Evolutionary conservation across 495 filamentous ascomycete genomes (phyloP).

Genomic region (Penicillium angulare): DNA sequence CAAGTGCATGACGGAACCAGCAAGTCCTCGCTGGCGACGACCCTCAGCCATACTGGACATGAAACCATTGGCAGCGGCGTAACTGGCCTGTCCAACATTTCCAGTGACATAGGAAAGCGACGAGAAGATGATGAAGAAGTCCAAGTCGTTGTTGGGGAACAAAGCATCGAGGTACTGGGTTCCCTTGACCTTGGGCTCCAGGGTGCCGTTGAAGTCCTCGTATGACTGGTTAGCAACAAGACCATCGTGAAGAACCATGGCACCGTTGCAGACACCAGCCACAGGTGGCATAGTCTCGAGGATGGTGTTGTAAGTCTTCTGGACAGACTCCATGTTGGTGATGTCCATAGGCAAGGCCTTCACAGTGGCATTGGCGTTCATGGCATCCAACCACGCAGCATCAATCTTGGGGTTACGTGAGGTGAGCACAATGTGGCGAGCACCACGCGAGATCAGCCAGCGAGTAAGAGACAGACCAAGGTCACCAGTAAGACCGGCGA

Average conservation of each 20-base stretch:
- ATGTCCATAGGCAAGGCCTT: background rate
- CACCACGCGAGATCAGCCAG: constrained; percentile 1
- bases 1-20: constrained; percentile 49
- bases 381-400: background rate
- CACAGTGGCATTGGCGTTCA: background rate
- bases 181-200: constrained; percentile 21
- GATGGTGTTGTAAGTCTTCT: background rate
- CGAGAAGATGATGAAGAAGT: constrained; percentile 37
- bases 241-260: constrained; percentile 16
- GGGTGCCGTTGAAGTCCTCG: constrained; percentile 6
- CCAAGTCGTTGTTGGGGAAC: constrained; percentile 19
- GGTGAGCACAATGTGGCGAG: constrained; percentile 1
- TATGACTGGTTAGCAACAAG: constrained; percentile 11
- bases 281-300: constrained; percentile 13
- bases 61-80: constrained; percentile 55
- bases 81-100: constrained; percentile 45
- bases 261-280: constrained; percentile 21
- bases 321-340: background rate
- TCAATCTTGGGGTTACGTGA: background rate
- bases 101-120: constrained; percentile 26
- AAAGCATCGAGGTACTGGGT: constrained; percentile 18
- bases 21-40: constrained; percentile 22
- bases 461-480: background rate
- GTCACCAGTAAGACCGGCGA: background rate
- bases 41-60: constrained; percentile 30